These are phyloP conservation scores for Alternaria burnsii DNA, from an alignment of 2,329 filamentous ascomycete genomes.

Conservation along the genomic window DNA sequence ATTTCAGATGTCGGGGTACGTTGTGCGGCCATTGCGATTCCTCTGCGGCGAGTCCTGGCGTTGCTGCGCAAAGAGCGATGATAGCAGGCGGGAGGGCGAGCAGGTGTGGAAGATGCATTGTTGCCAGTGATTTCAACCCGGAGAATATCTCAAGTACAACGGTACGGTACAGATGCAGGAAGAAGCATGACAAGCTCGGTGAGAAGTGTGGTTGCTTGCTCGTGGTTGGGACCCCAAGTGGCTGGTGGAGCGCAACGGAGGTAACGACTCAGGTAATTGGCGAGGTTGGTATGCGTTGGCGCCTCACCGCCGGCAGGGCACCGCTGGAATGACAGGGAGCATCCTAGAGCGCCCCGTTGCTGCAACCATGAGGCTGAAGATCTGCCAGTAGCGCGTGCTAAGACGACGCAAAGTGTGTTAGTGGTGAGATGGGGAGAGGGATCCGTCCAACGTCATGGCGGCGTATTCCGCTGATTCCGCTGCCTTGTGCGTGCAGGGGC, in stretches of 20 bases:
- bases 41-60: conserved; percentile 23
- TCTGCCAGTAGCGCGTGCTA: neutral
- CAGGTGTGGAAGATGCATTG: conserved; percentile 39
- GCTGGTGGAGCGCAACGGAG: conserved; percentile 36
- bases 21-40: conserved; percentile 58
- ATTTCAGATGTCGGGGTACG: conserved; percentile 56
- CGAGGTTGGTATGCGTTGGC: conserved; percentile 48
- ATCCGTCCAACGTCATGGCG: conserved; percentile 7
- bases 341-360: conserved; percentile 16
- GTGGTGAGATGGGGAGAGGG: neutral
- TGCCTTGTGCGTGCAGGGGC: neutral
- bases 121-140: neutral
- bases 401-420: neutral
- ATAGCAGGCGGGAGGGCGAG: conserved; percentile 43
- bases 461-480: conserved; percentile 13
- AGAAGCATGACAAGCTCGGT: conserved; percentile 18
- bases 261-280: conserved; percentile 38
- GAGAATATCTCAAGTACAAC: neutral
- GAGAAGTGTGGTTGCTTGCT: neutral
- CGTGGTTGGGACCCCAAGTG: conserved; percentile 27
- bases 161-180: conserved; percentile 18
- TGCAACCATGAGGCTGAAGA: neutral
- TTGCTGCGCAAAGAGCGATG: conserved; percentile 38
- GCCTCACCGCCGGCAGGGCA: conserved; percentile 28
- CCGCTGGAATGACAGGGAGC: conserved; percentile 12